Percentiles rank a stretch among this genome's conserved stretches.
Conservation (phyloP, 2,329 filamentous ascomycete species). For the Penicillium sp. region DNA sequence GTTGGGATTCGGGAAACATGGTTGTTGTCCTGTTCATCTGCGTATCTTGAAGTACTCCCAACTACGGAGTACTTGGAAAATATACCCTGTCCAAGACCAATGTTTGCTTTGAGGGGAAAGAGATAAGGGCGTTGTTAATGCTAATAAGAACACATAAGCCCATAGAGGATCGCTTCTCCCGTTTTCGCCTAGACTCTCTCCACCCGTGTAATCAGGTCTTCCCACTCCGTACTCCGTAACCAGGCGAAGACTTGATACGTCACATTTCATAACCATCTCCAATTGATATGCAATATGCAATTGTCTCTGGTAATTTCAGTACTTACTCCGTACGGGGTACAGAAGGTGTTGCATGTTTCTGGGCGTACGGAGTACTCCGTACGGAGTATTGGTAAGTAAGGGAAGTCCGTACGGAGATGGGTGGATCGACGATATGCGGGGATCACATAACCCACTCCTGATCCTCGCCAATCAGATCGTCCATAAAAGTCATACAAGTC, state of each 20-base stretch:
- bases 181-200: constrained; percentile 12
- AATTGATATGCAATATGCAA: too few species aligned
- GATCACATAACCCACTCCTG: constrained; percentile 29
- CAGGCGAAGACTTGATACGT: background rate
- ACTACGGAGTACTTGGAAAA: too few species aligned
- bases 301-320: too few species aligned
- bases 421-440: background rate
- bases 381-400: too few species aligned
- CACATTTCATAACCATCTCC: background rate
- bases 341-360: too few species aligned
- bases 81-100: background rate
- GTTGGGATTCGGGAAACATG: constrained; percentile 2
- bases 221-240: too few species aligned
- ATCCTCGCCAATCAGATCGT: constrained; percentile 13
- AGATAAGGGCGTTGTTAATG: constrained; percentile 13
- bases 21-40: too few species aligned
- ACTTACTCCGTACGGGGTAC: too few species aligned
- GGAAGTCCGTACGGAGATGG: too few species aligned
- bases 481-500: constrained; percentile 10
- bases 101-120: background rate
- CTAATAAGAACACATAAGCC: constrained; percentile 24
- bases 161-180: constrained; percentile 13
- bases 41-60: too few species aligned
- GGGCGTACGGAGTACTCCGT: too few species aligned
- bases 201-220: background rate